Percentiles rank a stretch among this genome's conserved stretches.
Conservation (phyloP, 371 early-diverging fungal genomes). For the Conidiobolus incongruus region DNA sequence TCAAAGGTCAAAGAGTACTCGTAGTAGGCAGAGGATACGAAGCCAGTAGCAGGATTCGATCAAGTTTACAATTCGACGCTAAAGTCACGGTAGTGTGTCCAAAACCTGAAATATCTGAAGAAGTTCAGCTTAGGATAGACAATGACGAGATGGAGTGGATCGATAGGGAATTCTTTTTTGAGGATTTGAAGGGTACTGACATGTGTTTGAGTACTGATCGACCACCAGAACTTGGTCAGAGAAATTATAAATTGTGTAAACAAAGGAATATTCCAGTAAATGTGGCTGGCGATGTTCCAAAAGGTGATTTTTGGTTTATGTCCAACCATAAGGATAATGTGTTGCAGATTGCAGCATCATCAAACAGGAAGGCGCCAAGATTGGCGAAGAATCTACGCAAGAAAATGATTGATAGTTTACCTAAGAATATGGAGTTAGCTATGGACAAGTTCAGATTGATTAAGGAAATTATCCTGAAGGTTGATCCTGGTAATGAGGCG, state of each 20-base stretch:
- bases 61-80: slow-evolving; percentile 59
- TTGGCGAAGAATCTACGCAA: slow-evolving; percentile 58
- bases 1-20: slow-evolving; percentile 34
- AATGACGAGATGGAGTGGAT: slow-evolving; percentile 33
- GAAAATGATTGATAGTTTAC: slow-evolving; percentile 32
- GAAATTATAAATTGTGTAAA: slow-evolving; percentile 14
- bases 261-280: slow-evolving; percentile 61
- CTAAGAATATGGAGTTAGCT: slow-evolving; percentile 34
- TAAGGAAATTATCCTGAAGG: slow-evolving; percentile 32
- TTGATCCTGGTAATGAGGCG: slow-evolving; percentile 37
- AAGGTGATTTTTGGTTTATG: slow-evolving; percentile 85
- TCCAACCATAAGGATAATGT: slow-evolving; percentile 59
- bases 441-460: slow-evolving; percentile 44
- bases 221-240: neutral
- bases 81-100: slow-evolving; percentile 45
- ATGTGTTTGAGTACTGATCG: slow-evolving; percentile 56
- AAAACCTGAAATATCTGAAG: slow-evolving; percentile 26
- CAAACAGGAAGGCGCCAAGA: slow-evolving; percentile 72
- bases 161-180: slow-evolving; percentile 26
- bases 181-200: slow-evolving; percentile 21
- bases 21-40: slow-evolving; percentile 64
- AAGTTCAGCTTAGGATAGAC: slow-evolving; percentile 28
- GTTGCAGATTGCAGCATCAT: slow-evolving; percentile 74
- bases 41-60: slow-evolving; percentile 59
- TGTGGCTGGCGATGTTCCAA: slow-evolving; percentile 69